Percentiles rank a stretch among this genome's conserved stretches.
These are phyloP conservation scores for Lentinula sp. DNA, from an alignment of 768 basidiomycete genomes.

Conservation along the genomic window DNA sequence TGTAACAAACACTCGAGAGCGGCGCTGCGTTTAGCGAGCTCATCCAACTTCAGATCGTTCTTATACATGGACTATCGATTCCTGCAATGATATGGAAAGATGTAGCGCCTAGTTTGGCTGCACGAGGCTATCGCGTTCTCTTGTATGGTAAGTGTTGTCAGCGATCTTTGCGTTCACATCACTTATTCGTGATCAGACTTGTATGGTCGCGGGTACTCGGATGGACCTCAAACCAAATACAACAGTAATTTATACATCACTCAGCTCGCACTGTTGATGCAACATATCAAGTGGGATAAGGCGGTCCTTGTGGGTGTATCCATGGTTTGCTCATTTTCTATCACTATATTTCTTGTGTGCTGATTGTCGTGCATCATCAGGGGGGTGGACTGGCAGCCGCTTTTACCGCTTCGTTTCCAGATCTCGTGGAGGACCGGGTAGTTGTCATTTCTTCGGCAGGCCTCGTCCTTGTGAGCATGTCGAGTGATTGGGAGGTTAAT, in stretches of 20 bases:
- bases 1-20: neutral
- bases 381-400: slow-evolving; percentile 71
- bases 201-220: slow-evolving; percentile 80
- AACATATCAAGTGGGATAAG: slow-evolving; percentile 67
- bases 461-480: slow-evolving; percentile 48
- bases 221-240: slow-evolving; percentile 68
- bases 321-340: slow-evolving; percentile 46
- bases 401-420: slow-evolving; percentile 66
- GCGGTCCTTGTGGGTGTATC: slow-evolving; percentile 65
- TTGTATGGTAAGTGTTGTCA: slow-evolving; percentile 52
- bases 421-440: slow-evolving; percentile 59
- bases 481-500: neutral
- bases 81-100: slow-evolving; percentile 77
- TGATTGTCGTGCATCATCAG: slow-evolving; percentile 23
- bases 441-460: slow-evolving; percentile 67
- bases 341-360: neutral
- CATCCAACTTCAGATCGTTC: slow-evolving; percentile 46
- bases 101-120: slow-evolving; percentile 57
- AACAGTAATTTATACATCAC: slow-evolving; percentile 59
- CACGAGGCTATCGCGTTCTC: slow-evolving; percentile 64
- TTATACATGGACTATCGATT: slow-evolving; percentile 75
- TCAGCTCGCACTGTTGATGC: slow-evolving; percentile 80
- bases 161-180: neutral
- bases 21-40: slow-evolving; percentile 2
- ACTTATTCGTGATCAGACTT: slow-evolving; percentile 42